Evolutionary conservation across 306 rosid genomes (phyloP).

Genomic region (Glycyrrhiza uralensis): DNA sequence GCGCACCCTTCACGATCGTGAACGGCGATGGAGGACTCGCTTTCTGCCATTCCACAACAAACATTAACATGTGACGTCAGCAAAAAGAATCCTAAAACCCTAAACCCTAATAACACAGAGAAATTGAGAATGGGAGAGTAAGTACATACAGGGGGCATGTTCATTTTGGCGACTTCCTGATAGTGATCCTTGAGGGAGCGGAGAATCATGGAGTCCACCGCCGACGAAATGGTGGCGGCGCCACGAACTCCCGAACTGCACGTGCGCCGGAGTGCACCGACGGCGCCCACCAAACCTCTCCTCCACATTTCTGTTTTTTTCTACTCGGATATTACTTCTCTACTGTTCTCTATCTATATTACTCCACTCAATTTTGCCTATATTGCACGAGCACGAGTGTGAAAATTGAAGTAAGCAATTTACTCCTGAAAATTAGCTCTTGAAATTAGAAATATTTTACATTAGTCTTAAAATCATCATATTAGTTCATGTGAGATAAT

Average conservation of each 20-base stretch:
- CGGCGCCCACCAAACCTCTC: slow-evolving; percentile 38
- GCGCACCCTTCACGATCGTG: slow-evolving; percentile 65
- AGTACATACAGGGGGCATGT: slow-evolving; percentile 71
- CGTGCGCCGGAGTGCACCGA: slow-evolving; percentile 34
- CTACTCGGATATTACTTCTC: neutral
- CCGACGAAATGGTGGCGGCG: slow-evolving; percentile 49
- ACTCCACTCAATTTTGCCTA: no score
- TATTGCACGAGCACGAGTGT: no score
- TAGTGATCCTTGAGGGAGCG: slow-evolving; percentile 94
- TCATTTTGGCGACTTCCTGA: slow-evolving; percentile 73
- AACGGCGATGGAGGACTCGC: slow-evolving; percentile 76
- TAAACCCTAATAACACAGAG: slow-evolving; percentile 18
- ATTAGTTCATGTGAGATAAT: no score
- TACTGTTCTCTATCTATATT: no score
- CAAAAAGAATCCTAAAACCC: neutral
- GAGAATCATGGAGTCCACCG: slow-evolving; percentile 69
- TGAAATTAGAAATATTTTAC: no score
- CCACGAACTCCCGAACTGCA: slow-evolving; percentile 21
- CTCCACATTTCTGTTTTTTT: slow-evolving; percentile 50
- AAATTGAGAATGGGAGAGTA: slow-evolving; percentile 9
- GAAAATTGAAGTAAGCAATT: no score
- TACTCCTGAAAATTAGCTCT: no score
- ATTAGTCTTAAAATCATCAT: no score
- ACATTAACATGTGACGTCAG: neutral
- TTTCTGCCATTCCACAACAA: slow-evolving; percentile 46